Evolutionary conservation across 169 alveolate genomes (phyloP).

Genomic region (Cryptosporidium ryanae): DNA sequence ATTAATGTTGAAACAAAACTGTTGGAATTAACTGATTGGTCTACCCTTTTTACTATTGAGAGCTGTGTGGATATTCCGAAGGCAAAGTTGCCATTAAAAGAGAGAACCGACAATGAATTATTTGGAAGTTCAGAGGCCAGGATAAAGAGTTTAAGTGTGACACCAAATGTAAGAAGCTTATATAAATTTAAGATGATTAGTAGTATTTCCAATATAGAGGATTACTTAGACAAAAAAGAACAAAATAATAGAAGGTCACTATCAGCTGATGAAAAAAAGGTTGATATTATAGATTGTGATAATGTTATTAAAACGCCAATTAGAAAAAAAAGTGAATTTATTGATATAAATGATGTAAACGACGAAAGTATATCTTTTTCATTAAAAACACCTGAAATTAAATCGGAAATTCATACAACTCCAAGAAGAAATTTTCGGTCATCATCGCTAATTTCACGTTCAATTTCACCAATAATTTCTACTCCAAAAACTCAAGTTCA

Average conservation of each 20-base stretch:
- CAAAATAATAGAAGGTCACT: conserved; percentile 34
- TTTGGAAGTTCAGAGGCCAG: background rate
- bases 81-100: conserved; percentile 26
- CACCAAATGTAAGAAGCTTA: conserved; percentile 45
- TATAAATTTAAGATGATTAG: conserved; percentile 26
- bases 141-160: conserved; percentile 20
- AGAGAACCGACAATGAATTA: background rate
- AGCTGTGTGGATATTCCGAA: conserved; percentile 49
- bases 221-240: background rate
- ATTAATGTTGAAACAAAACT: conserved; percentile 2
- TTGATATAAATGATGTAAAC: background rate
- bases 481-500: conserved; percentile 2
- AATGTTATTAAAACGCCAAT: background rate
- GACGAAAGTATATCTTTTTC: background rate
- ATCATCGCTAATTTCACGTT: conserved; percentile 37
- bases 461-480: conserved; percentile 47
- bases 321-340: background rate
- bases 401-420: conserved; percentile 6
- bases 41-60: conserved; percentile 36
- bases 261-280: conserved; percentile 31
- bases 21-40: conserved; percentile 26
- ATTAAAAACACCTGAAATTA: background rate
- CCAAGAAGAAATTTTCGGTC: conserved; percentile 35
- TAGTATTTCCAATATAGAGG: conserved; percentile 13
- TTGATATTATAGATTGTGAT: background rate